These are phyloP conservation scores for Aspergillus avenaceus DNA, from an alignment of 495 filamentous ascomycete species.

Conservation along the genomic window DNA sequence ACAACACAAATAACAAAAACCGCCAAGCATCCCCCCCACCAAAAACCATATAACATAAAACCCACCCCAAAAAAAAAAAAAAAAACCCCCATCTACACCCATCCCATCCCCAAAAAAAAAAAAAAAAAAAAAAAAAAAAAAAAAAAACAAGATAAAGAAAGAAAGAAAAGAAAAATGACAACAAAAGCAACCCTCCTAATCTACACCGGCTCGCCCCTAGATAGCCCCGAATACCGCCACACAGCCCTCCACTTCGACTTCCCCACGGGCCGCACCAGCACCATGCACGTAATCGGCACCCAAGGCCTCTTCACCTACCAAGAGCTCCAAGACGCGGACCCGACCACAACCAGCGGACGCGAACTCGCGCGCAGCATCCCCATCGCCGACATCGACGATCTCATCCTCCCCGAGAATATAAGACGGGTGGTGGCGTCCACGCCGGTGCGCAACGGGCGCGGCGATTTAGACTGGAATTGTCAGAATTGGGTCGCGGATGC, in stretches of 20 bases:
- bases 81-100: too few species aligned
- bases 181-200: conserved; percentile 23
- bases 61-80: not conserved
- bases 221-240: conserved; percentile 30
- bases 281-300: conserved; percentile 24
- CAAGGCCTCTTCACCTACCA: conserved; percentile 26
- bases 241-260: conserved; percentile 27
- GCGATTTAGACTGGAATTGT: conserved; percentile 30
- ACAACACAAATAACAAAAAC: not conserved
- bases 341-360: conserved; percentile 43
- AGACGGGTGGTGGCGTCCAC: conserved; percentile 16
- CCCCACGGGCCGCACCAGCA: conserved; percentile 5
- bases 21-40: too few species aligned
- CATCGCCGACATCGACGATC: conserved; percentile 14
- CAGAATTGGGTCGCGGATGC: conserved; percentile 34
- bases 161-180: conserved; percentile 4
- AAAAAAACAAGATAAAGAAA: not conserved
- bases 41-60: too few species aligned
- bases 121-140: not conserved
- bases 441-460: conserved; percentile 20
- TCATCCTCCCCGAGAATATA: conserved; percentile 17
- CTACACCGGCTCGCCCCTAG: conserved; percentile 26
- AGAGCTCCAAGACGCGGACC: conserved; percentile 30
- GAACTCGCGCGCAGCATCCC: conserved; percentile 46
- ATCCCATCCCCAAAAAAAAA: not conserved